Evolutionary conservation across 176 grass and related monocot genomes (phyloP).

Genomic region (Oryza australiensis): DNA sequence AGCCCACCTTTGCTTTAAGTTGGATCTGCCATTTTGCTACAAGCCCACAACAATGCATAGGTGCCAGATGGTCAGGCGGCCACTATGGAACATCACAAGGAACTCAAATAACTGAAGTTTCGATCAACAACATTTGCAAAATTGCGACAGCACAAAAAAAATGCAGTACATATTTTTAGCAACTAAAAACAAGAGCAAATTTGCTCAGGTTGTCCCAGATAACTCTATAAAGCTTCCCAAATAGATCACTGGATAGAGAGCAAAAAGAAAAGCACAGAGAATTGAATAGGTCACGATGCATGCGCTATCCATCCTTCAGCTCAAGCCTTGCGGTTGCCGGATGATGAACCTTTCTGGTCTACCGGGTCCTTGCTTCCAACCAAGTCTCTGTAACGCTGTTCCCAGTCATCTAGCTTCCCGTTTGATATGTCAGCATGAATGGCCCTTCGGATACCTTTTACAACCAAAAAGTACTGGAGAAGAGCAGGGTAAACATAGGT

Average conservation of each 20-base stretch:
- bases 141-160: constrained; percentile 36
- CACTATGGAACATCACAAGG: background rate
- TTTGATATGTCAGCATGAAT: constrained; percentile 65
- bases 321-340: constrained; percentile 40
- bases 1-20: too few species aligned
- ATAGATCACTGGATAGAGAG: background rate
- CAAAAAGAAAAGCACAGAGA: background rate
- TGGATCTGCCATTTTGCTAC: background rate
- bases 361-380: constrained; percentile 41
- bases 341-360: constrained; percentile 36
- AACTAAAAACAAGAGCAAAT: constrained; percentile 34
- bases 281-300: constrained; percentile 3
- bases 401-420: constrained; percentile 71
- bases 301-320: background rate
- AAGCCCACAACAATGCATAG: background rate
- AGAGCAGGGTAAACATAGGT: constrained; percentile 18
- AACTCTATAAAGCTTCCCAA: constrained; percentile 46
- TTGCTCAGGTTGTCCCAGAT: constrained; percentile 25
- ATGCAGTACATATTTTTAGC: constrained; percentile 25
- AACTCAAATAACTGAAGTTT: constrained; percentile 4
- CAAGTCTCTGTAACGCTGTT: constrained; percentile 74
- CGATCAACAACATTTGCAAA: constrained; percentile 42
- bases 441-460: constrained; percentile 67
- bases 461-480: constrained; percentile 78
- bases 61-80: background rate